Percentiles rank a stretch among this genome's conserved stretches.
phyloP scores from a whole-genome alignment of 257 asterid genomes.

The Nicotiana tomentosiformis region DNA sequence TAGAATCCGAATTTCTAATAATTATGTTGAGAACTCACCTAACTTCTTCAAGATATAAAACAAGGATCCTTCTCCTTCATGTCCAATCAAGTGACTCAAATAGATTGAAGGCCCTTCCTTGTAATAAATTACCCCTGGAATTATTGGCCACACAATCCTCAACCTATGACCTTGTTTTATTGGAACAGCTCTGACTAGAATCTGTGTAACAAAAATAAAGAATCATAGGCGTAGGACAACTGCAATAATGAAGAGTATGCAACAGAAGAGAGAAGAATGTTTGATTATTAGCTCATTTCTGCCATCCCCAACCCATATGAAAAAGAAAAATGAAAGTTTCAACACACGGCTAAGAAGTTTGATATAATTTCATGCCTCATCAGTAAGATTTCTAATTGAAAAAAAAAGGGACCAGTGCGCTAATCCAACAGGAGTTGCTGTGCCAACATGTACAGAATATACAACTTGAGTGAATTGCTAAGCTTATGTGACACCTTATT shows the following conservation, averaged over 20 bases:
- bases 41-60: constrained; percentile 81
- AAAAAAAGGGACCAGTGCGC: background rate
- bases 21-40: constrained; percentile 57
- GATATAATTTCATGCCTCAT: background rate
- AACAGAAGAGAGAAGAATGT: background rate
- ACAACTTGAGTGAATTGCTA: background rate
- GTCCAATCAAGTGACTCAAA: constrained; percentile 94
- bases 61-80: constrained; percentile 99
- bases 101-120: constrained; percentile 84
- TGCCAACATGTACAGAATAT: background rate
- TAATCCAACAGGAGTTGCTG: background rate
- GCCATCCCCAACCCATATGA: background rate
- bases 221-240: background rate
- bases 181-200: constrained; percentile 89
- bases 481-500: background rate
- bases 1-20: constrained; percentile 9
- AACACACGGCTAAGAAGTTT: background rate
- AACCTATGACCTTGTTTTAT: constrained; percentile 91
- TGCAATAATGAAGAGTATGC: background rate
- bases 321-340: background rate
- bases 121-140: constrained; percentile 73
- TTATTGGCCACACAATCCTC: constrained; percentile 79
- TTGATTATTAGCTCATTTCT: background rate
- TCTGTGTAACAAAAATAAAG: constrained; percentile 37
- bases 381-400: background rate